These are phyloP conservation scores for Dendrocalamus latiflorus DNA, from an alignment of 202 grass and related monocot genomes.

Conservation along the genomic window DNA sequence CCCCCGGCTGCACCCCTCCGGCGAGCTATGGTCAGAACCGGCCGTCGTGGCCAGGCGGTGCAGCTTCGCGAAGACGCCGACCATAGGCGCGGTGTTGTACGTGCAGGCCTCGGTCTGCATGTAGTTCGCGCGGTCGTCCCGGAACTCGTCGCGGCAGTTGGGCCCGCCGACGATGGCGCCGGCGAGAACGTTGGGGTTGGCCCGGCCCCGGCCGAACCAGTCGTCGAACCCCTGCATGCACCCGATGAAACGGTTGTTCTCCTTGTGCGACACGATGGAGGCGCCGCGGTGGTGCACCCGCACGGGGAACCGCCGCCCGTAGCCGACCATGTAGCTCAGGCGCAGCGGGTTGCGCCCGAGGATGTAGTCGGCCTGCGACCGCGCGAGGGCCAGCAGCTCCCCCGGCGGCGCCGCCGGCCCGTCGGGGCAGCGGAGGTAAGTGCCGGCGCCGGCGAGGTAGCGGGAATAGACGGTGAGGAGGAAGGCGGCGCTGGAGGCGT, in stretches of 20 bases:
- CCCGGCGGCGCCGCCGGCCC: conserved; percentile 5
- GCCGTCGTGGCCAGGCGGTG: conserved; percentile 12
- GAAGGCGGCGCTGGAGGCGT: conserved; percentile 78
- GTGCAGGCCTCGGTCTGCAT: conserved; percentile 95
- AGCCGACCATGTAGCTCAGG: conserved; percentile 81
- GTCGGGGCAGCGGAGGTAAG: conserved; percentile 36
- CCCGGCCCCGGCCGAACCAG: conserved; percentile 44
- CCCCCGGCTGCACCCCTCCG: neutral
- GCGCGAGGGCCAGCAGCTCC: conserved; percentile 60
- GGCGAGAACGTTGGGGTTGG: conserved; percentile 74
- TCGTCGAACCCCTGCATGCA: conserved; percentile 91
- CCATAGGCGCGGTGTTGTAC: conserved; percentile 87
- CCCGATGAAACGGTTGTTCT: conserved; percentile 70
- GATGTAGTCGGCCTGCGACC: conserved; percentile 76
- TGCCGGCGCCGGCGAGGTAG: conserved; percentile 24
- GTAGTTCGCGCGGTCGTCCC: conserved; percentile 61
- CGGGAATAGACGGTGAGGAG: conserved; percentile 65
- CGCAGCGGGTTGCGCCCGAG: conserved; percentile 69
- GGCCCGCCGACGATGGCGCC: conserved; percentile 88
- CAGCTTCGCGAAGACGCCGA: conserved; percentile 76
- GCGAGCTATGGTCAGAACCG: neutral
- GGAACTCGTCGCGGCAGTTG: conserved; percentile 58
- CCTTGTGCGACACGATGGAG: conserved; percentile 82
- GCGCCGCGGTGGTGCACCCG: conserved; percentile 74
- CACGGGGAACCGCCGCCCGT: conserved; percentile 49